These are phyloP conservation scores for Alopecurus myosuroides DNA, from an alignment of 176 grass and related monocot species.

Conservation along the genomic window DNA sequence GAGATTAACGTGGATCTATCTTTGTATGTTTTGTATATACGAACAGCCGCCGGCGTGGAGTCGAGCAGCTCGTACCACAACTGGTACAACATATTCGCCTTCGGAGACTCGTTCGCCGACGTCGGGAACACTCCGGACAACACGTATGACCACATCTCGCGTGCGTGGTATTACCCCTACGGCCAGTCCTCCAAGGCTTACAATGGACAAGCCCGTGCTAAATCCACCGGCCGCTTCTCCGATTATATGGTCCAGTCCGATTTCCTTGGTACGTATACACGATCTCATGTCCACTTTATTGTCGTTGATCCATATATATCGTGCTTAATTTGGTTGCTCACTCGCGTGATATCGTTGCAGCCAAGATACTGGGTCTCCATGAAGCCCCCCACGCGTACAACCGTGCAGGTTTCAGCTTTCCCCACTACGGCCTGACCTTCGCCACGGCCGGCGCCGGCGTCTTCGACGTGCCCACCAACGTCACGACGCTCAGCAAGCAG, in stretches of 20 bases:
- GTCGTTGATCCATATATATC: too few species aligned
- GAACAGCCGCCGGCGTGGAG: background rate
- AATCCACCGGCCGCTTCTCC: background rate
- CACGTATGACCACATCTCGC: background rate
- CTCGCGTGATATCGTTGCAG: background rate
- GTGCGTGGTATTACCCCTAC: background rate
- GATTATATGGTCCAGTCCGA: background rate
- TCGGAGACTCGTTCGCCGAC: background rate
- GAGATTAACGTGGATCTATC: background rate
- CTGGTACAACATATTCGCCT: background rate
- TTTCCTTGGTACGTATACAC: background rate
- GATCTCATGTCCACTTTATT: too few species aligned
- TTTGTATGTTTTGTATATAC: background rate
- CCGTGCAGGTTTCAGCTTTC: background rate
- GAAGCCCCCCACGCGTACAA: background rate
- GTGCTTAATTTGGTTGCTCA: too few species aligned
- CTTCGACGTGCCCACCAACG: background rate
- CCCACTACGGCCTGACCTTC: background rate
- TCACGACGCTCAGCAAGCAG: background rate
- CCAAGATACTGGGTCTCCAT: background rate
- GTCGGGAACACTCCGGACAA: background rate
- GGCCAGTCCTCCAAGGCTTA: background rate
- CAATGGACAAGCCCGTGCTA: background rate
- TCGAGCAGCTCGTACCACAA: background rate
- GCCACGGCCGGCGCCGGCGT: background rate